Conservation (phyloP, 805 yeast species). For the Barnettozyma vustinii region DNA sequence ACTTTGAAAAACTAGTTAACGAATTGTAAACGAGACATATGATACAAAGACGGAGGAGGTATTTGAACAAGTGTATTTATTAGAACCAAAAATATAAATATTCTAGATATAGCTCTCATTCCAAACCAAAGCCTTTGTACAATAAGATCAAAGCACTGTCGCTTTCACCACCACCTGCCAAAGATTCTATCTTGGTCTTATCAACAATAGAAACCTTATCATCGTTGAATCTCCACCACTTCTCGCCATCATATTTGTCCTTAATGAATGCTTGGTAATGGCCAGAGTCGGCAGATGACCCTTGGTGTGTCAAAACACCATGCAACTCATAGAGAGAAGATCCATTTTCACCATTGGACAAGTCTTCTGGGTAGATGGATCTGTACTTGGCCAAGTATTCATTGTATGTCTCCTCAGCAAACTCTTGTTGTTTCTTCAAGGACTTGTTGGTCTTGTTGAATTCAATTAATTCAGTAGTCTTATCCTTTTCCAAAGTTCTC, state of each 20-base stretch:
- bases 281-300: conserved; percentile 94
- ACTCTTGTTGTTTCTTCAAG: conserved; percentile 46
- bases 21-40: conserved; percentile 30
- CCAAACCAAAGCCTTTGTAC: conserved; percentile 76
- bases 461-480: conserved; percentile 65
- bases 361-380: conserved; percentile 41
- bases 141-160: conserved; percentile 89
- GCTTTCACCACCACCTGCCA: conserved; percentile 97
- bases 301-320: conserved; percentile 88
- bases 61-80: not conserved
- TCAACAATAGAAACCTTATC: conserved; percentile 77
- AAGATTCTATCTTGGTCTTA: conserved; percentile 72
- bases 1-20: conserved; percentile 56
- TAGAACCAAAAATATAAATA: not conserved
- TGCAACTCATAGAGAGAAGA: conserved; percentile 79
- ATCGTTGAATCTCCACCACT: conserved; percentile 95
- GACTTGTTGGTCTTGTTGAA: conserved; percentile 51
- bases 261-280: conserved; percentile 90
- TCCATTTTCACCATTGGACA: conserved; percentile 66
- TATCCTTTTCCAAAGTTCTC: conserved; percentile 69
- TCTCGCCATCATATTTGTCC: conserved; percentile 66
- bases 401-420: conserved; percentile 40
- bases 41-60: conserved; percentile 1
- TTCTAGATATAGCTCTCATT: conserved; percentile 12
- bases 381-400: conserved; percentile 45